Percentiles rank a stretch among this genome's conserved stretches.
Evolutionary conservation across 179 eudicot species (phyloP).

Genomic region (Pouteria campechiana): DNA sequence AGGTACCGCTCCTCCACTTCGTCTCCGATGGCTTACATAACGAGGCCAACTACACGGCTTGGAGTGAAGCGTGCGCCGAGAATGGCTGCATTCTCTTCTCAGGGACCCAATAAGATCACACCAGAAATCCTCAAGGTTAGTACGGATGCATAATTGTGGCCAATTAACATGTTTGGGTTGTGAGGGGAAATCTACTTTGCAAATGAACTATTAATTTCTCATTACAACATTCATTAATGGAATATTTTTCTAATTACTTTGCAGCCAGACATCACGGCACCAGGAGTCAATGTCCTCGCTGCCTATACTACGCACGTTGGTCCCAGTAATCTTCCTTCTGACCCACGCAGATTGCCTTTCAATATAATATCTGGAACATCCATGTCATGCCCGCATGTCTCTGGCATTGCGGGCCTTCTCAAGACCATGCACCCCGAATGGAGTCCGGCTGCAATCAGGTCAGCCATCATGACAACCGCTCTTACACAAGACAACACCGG

Average conservation of each 20-base stretch:
- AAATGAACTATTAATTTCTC: not conserved
- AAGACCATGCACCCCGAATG: conserved; percentile 47
- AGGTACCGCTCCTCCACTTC: too few relatives aligned
- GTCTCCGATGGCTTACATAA: conserved; percentile 32
- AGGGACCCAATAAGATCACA: conserved; percentile 49
- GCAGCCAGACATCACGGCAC: conserved; percentile 74
- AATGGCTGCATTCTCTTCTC: conserved; percentile 64
- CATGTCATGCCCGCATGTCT: conserved; percentile 73
- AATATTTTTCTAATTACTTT: not conserved
- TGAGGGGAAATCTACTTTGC: too few relatives aligned
- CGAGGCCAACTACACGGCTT: conserved; percentile 9
- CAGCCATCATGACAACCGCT: conserved; percentile 87
- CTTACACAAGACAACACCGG: conserved; percentile 37
- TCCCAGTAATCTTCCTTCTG: conserved; percentile 16
- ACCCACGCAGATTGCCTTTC: conserved; percentile 22
- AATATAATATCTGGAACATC: conserved; percentile 43
- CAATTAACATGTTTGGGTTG: too few relatives aligned
- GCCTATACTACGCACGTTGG: conserved; percentile 29
- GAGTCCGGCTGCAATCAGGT: conserved; percentile 68
- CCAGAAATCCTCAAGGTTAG: conserved; percentile 69
- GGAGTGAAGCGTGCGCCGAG: conserved; percentile 45
- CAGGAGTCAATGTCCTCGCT: conserved; percentile 59
- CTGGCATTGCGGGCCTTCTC: conserved; percentile 64
- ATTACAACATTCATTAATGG: not conserved
- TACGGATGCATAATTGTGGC: not conserved